phyloP scores from a whole-genome alignment of 805 yeast species.

The Suhomyces sp. region DNA sequence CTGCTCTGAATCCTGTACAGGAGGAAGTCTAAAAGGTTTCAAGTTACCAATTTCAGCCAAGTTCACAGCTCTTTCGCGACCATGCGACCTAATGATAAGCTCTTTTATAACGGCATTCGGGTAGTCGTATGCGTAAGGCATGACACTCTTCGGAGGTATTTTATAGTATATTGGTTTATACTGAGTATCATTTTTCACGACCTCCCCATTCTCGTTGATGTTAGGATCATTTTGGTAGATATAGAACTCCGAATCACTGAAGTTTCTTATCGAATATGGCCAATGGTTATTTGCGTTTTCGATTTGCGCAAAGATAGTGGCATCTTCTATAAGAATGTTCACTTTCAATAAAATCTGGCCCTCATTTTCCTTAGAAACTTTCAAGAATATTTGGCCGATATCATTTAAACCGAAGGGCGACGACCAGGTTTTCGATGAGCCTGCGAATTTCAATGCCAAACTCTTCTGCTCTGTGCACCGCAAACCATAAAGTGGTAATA shows the following conservation, averaged over 20 bases:
- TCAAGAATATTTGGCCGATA: slow-evolving; percentile 75
- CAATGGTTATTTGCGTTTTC: slow-evolving; percentile 72
- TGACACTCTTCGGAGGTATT: slow-evolving; percentile 85
- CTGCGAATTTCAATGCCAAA: slow-evolving; percentile 56
- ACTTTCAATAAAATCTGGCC: slow-evolving; percentile 72
- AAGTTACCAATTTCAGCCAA: slow-evolving; percentile 91
- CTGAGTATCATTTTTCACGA: slow-evolving; percentile 45
- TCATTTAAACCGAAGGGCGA: slow-evolving; percentile 84
- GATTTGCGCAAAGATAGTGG: slow-evolving; percentile 75
- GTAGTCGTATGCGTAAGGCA: slow-evolving; percentile 98
- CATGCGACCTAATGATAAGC: slow-evolving; percentile 66
- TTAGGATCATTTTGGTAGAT: slow-evolving; percentile 85
- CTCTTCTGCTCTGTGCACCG: slow-evolving; percentile 57
- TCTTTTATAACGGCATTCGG: slow-evolving; percentile 89
- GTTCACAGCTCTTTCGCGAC: slow-evolving; percentile 74
- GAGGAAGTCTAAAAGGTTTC: slow-evolving; percentile 77
- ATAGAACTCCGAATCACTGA: slow-evolving; percentile 80
- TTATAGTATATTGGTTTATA: slow-evolving; percentile 79
- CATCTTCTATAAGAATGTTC: slow-evolving; percentile 73
- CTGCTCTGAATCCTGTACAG: slow-evolving; percentile 36
- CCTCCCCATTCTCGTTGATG: slow-evolving; percentile 59
- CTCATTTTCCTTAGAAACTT: slow-evolving; percentile 58
- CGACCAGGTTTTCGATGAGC: slow-evolving; percentile 68
- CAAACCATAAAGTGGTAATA: slow-evolving; percentile 63
- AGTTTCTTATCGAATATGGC: slow-evolving; percentile 93